Evolutionary conservation across 2,329 filamentous ascomycete species (phyloP).

Genomic region (Blumeria hordei): DNA sequence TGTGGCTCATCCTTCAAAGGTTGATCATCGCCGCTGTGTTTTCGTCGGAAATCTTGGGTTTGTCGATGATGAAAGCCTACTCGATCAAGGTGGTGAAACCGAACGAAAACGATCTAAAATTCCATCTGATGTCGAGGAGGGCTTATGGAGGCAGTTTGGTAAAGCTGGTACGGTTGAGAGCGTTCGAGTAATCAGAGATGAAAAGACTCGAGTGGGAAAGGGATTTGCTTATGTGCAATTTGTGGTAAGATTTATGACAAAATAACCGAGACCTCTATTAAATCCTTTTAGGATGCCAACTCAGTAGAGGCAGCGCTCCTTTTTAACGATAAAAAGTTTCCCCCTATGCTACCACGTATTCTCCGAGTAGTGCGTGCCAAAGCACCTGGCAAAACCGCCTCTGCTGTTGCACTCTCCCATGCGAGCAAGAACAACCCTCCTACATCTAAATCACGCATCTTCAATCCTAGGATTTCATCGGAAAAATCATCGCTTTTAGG

Average conservation of each 20-base stretch:
- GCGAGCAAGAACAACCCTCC: conserved; percentile 17
- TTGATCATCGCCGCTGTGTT: conserved; percentile 71
- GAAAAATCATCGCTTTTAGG: conserved; percentile 48
- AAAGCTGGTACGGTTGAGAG: conserved; percentile 69
- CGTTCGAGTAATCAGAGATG: conserved; percentile 75
- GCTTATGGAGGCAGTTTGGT: conserved; percentile 61
- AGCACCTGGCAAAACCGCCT: conserved; percentile 17
- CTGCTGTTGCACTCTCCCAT: conserved; percentile 7
- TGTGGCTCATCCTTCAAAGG: conserved; percentile 62
- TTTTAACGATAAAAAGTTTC: conserved; percentile 75
- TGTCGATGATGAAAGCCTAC: conserved; percentile 66
- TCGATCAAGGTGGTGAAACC: conserved; percentile 39
- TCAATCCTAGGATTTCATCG: conserved; percentile 45
- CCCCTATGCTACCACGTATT: conserved; percentile 73
- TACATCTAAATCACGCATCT: conserved; percentile 17
- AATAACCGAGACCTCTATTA: not conserved
- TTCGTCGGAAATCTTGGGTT: conserved; percentile 95
- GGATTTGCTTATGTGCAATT: conserved; percentile 97
- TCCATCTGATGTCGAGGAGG: conserved; percentile 76
- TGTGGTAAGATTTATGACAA: conserved; percentile 24
- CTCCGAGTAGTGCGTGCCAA: conserved; percentile 63
- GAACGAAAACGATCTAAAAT: conserved; percentile 50
- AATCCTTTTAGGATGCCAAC: conserved; percentile 39
- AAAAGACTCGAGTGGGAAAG: conserved; percentile 79
- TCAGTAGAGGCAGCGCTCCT: conserved; percentile 77